Evolutionary conservation across 352 stramenopile species (phyloP).

Genomic region (Phytophthora pinifolia): DNA sequence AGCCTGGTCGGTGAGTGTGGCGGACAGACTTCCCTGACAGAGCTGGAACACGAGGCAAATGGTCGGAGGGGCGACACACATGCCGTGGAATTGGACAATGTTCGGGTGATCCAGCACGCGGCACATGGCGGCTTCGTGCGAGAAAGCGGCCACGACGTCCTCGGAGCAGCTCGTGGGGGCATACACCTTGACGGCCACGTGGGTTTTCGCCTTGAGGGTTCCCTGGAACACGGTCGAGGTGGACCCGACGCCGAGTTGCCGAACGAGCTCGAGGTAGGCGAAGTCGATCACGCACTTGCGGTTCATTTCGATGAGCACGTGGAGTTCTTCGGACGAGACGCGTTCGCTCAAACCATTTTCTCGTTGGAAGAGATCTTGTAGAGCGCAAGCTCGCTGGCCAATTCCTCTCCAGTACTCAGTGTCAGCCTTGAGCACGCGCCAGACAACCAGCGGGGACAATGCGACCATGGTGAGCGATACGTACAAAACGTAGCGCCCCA

Average conservation of each 20-base stretch:
- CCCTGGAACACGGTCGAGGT: constrained; percentile 38
- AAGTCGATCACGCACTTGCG: constrained; percentile 59
- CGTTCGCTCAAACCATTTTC: constrained; percentile 33
- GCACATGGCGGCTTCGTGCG: constrained; percentile 42
- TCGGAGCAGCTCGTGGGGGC: constrained; percentile 32
- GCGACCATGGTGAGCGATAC: constrained; percentile 19
- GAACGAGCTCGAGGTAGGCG: constrained; percentile 40
- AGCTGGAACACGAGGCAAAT: constrained; percentile 52
- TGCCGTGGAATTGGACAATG: constrained; percentile 41
- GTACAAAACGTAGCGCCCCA: constrained; percentile 17
- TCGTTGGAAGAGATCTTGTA: constrained; percentile 35
- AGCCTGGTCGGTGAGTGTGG: constrained; percentile 24
- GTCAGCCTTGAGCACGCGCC: constrained; percentile 46
- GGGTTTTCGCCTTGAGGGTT: constrained; percentile 34
- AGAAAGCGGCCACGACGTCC: constrained; percentile 39
- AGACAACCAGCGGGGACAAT: constrained; percentile 40
- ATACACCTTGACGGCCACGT: constrained; percentile 53
- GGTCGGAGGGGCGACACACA: constrained; percentile 42
- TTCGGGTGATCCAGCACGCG: constrained; percentile 39
- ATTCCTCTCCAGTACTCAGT: constrained; percentile 52
- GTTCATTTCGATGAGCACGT: constrained; percentile 61
- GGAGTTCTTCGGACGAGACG: constrained; percentile 39
- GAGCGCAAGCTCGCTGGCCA: constrained; percentile 27
- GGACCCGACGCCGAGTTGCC: constrained; percentile 30
- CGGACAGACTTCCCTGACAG: constrained; percentile 31